These are phyloP conservation scores for Talaromyces liani DNA, from an alignment of 495 filamentous ascomycete species.

Conservation along the genomic window DNA sequence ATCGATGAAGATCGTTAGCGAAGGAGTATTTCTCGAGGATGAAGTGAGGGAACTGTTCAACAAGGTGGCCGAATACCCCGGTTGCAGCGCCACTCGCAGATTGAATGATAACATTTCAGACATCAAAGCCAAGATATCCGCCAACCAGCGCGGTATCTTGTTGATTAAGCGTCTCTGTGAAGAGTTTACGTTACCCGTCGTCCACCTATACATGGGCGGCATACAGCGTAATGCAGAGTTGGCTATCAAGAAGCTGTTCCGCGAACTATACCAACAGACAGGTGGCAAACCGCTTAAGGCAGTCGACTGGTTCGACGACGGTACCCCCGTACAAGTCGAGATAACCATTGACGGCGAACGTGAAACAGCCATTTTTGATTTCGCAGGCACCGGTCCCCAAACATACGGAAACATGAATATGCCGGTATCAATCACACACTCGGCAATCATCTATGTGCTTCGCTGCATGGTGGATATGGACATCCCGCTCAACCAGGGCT, in stretches of 20 bases:
- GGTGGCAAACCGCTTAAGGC: conserved; percentile 74
- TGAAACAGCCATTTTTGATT: conserved; percentile 78
- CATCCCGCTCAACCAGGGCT: conserved; percentile 94
- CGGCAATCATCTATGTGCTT: conserved; percentile 89
- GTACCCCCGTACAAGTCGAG: conserved; percentile 65
- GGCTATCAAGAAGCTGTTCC: conserved; percentile 53
- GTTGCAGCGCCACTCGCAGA: conserved; percentile 84
- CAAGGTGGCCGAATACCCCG: conserved; percentile 78
- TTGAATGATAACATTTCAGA: conserved; percentile 93
- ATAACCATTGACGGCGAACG: conserved; percentile 68
- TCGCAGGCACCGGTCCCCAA: conserved; percentile 71
- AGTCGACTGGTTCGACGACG: conserved; percentile 80
- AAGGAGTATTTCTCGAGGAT: conserved; percentile 83
- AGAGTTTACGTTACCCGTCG: conserved; percentile 84
- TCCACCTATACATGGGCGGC: conserved; percentile 92
- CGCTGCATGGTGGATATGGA: conserved; percentile 82
- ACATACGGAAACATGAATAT: conserved; percentile 92
- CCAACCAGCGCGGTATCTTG: conserved; percentile 92
- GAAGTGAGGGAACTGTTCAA: conserved; percentile 75
- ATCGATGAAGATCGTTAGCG: conserved; percentile 85
- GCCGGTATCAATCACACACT: conserved; percentile 85
- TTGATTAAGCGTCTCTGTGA: conserved; percentile 77
- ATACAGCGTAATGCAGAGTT: conserved; percentile 91
- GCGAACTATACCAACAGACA: conserved; percentile 71
- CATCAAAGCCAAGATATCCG: conserved; percentile 90